Base-by-base conservation (phyloP, 2,329 filamentous ascomycete species). In the Pleurostoma richardsiae region DNA sequence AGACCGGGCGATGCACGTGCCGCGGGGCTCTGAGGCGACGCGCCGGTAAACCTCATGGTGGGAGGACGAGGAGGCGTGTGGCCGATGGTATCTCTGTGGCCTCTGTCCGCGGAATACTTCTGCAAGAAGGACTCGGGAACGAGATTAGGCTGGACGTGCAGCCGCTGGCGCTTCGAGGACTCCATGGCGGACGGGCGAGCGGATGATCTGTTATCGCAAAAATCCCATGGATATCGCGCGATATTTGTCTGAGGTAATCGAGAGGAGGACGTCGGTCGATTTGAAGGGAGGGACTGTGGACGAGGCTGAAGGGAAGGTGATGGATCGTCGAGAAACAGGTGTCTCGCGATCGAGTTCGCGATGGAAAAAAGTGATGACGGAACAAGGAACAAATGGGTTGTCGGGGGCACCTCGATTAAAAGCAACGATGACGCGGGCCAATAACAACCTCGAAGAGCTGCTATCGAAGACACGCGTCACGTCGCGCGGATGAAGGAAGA, bases 1-100 rank as follows among this genome's bases (percentile, higher is more conserved):
- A 62, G 57, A 6, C 59, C 52, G 8, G 62, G 56, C 30, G 59
- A 60, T 10, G 63, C 64, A 52, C 62, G 62, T 50, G 62, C 60
- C 39, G 54, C 53, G 31, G 63, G 61, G 50, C 61, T 64, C 52
- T 64, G 56, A 19, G 59, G 56, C 39, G 58, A 56, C 27, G 56
- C 52, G 10, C 48, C 50, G 38, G 48, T 46, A 43, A 55, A 51
- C 52, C 45, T 55, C 29, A 54, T 51, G 41, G 52, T 54, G 39
- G 54, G 56, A 27, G 54, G 41, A 38, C 48, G 44, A 3, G 51
- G 33, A 26, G 52, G 45, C 10, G 41, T 45, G 29, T 45, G 39
- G 27, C 51, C 44, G 28, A 40, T 36, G 27, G 41, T 42, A n/a
- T 44, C 42, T 36, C 8, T 8, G n/a, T 8, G n/a, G n/a, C 8